Conservation (phyloP, 371 early-diverging fungal species). For the Fennellomyces sp. region DNA sequence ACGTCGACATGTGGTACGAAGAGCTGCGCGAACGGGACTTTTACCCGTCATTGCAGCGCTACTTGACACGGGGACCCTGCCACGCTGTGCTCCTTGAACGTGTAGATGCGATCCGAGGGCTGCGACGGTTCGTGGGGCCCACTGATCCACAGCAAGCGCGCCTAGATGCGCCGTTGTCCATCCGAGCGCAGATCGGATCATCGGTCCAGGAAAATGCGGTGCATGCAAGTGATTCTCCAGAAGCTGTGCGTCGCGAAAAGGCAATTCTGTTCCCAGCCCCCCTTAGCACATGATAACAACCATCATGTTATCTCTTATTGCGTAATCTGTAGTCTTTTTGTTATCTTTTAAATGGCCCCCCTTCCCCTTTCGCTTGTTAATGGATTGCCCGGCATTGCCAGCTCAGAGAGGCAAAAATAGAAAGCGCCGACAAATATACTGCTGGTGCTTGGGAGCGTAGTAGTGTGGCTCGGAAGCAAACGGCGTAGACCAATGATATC, state of each 20-base stretch:
- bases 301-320: constrained; percentile 5
- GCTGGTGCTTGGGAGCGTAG: too few relatives aligned
- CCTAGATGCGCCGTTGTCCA: constrained; percentile 14
- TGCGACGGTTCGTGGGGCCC: constrained; percentile 28
- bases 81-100: constrained; percentile 16
- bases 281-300: not conserved
- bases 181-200: constrained; percentile 28
- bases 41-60: constrained; percentile 21
- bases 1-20: constrained; percentile 25
- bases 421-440: too few relatives aligned
- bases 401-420: too few relatives aligned
- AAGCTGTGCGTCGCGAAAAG: constrained; percentile 21
- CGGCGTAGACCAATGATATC: constrained; percentile 8
- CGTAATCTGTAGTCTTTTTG: too few relatives aligned
- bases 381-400: too few relatives aligned
- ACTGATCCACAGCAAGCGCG: constrained; percentile 26
- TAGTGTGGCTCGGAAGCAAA: too few relatives aligned
- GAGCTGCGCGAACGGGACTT: constrained; percentile 24
- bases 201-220: constrained; percentile 32
- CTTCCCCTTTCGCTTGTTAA: too few relatives aligned
- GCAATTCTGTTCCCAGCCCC: not conserved
- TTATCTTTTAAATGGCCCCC: too few relatives aligned
- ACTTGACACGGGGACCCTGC: constrained; percentile 25
- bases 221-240: constrained; percentile 36
- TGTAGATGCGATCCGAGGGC: constrained; percentile 16